These are phyloP conservation scores for Patellifolia procumbens DNA, from an alignment of 179 eudicot genomes.

Conservation along the genomic window DNA sequence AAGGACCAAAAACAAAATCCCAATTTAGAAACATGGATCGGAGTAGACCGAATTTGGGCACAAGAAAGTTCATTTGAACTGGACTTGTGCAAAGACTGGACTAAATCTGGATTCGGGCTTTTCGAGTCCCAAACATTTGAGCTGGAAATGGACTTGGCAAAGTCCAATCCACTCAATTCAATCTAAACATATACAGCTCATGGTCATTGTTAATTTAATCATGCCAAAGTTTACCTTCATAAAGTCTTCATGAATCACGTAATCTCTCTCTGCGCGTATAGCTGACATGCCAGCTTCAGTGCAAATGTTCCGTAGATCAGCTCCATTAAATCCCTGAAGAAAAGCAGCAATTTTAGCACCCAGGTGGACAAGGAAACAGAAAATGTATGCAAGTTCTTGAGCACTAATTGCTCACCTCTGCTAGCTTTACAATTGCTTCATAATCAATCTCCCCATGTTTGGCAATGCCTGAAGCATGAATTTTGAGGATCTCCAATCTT, in stretches of 20 bases:
- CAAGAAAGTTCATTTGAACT: no score
- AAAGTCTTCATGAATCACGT: slow-evolving; percentile 93
- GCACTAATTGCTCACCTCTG: slow-evolving; percentile 59
- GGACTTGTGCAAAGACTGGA: no score
- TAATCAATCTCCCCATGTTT: slow-evolving; percentile 99
- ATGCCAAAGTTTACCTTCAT: slow-evolving; percentile 67
- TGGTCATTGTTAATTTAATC: no score
- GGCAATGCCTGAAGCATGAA: slow-evolving; percentile 98
- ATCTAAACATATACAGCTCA: no score
- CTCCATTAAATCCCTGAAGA: slow-evolving; percentile 82
- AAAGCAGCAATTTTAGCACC: background rate
- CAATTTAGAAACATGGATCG: no score
- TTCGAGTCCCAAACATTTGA: no score
- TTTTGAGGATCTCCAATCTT: slow-evolving; percentile 88
- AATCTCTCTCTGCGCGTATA: slow-evolving; percentile 93
- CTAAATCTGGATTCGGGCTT: no score
- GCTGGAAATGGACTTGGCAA: no score
- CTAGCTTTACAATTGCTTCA: slow-evolving; percentile 95
- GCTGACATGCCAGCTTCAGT: slow-evolving; percentile 97
- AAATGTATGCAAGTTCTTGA: background rate
- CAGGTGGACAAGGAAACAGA: background rate
- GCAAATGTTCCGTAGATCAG: slow-evolving; percentile 87
- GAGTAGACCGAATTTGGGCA: no score
- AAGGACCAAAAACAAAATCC: no score
- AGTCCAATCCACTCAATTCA: no score